Evolutionary conservation across 164 flowering plant genomes (phyloP).

Genomic region (Liquidambar formosana): DNA sequence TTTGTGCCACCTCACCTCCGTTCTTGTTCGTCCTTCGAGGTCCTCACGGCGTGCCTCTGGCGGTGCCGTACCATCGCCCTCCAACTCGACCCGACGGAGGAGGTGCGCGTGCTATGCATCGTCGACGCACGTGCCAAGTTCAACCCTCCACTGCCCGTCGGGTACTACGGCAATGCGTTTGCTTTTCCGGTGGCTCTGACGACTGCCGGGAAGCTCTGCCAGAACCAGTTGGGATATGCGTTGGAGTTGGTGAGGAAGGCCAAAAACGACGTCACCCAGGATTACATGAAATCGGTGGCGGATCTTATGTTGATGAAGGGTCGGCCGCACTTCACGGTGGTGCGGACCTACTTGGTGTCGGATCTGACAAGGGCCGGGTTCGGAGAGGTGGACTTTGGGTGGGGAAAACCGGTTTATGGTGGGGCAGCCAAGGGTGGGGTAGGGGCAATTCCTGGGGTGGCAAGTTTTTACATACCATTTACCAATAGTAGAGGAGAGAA

Average conservation of each 20-base stretch:
- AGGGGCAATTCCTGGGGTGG: conserved; percentile 47
- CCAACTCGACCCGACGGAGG: too few species aligned
- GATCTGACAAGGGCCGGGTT: conserved; percentile 53
- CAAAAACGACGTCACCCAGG: conserved; percentile 34
- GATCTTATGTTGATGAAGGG: too few species aligned
- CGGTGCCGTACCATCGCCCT: conserved; percentile 42
- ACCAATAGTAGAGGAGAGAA: conserved; percentile 42
- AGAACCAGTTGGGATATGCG: conserved; percentile 37
- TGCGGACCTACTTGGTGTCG: conserved; percentile 43
- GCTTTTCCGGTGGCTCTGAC: conserved; percentile 36
- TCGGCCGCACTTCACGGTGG: conserved; percentile 39
- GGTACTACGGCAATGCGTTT: too few species aligned
- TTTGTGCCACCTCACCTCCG: conserved; percentile 21
- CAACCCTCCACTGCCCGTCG: too few species aligned
- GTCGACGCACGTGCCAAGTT: too few species aligned
- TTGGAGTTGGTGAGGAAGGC: too few species aligned
- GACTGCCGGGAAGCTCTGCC: conserved; percentile 28
- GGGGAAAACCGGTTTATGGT: conserved; percentile 49
- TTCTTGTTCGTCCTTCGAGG: conserved; percentile 31
- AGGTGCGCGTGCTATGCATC: too few species aligned
- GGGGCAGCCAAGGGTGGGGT: conserved; percentile 50
- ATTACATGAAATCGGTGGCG: too few species aligned
- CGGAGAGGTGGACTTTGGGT: conserved; percentile 43
- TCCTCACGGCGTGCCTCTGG: conserved; percentile 42
- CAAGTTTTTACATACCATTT: conserved; percentile 41